Conservation (phyloP, 2,329 filamentous ascomycete genomes). For the Monilinia fructicola region DNA sequence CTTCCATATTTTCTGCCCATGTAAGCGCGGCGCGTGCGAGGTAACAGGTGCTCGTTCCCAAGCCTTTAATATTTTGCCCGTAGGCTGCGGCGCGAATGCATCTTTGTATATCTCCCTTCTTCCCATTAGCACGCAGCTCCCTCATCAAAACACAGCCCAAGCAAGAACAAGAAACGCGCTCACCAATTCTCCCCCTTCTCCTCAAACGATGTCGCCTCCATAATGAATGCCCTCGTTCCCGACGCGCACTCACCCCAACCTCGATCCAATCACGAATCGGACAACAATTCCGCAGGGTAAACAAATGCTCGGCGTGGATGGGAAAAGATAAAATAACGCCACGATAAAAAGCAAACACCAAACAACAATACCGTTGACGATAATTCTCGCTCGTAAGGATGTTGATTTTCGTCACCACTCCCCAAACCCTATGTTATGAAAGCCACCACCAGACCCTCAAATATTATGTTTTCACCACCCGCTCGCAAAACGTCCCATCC, state of each 20-base stretch:
- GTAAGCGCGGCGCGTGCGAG: conserved; percentile 38
- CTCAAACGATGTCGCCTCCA: conserved; percentile 18
- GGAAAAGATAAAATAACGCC: too few relatives aligned
- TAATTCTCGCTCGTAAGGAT: conserved; percentile 13
- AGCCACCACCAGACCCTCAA: not conserved
- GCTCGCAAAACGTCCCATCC: not conserved
- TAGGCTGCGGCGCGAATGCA: conserved; percentile 33
- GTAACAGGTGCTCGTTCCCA: conserved; percentile 40
- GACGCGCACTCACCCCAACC: not conserved
- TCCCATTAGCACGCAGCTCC: not conserved
- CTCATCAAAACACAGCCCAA: not conserved
- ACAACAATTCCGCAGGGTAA: not conserved
- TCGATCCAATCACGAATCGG: not conserved
- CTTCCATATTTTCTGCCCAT: conserved; percentile 42
- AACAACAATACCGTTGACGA: not conserved
- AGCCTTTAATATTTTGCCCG: conserved; percentile 28
- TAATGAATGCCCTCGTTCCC: not conserved
- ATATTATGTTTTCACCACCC: not conserved
- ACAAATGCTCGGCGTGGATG: not conserved
- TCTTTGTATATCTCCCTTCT: conserved; percentile 38
- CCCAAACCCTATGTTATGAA: conserved; percentile 5
- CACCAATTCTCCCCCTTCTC: conserved; percentile 22
- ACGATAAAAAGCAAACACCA: not conserved
- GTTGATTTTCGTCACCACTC: not conserved
- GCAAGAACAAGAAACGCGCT: conserved; percentile 26